Percentiles rank a stretch among this genome's conserved stretches.
Conservation (phyloP, 495 filamentous ascomycete species). For the Neurospora cerealis region DNA sequence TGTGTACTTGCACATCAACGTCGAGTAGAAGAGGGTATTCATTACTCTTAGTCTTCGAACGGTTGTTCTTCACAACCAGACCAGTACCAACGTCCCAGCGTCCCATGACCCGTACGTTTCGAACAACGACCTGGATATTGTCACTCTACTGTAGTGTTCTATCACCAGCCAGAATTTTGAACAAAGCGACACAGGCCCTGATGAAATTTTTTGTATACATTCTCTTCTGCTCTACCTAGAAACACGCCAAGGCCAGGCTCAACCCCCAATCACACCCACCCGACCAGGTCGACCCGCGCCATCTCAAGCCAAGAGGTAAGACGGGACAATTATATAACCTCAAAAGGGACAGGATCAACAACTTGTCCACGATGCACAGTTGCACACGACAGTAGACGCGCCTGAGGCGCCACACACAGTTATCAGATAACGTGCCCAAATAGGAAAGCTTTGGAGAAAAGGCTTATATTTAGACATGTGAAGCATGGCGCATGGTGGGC, state of each 20-base stretch:
- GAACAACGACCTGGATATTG: neutral
- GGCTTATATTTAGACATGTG: neutral
- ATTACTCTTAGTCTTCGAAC: neutral
- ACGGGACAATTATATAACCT: neutral
- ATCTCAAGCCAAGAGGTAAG: neutral
- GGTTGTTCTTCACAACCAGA: neutral
- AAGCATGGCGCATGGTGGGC: neutral
- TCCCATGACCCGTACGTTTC: neutral
- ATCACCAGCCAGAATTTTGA: neutral
- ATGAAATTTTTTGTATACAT: neutral
- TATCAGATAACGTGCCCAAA: neutral
- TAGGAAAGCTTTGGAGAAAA: neutral
- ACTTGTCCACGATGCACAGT: neutral
- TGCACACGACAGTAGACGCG: neutral
- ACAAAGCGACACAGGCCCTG: neutral
- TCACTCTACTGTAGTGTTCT: neutral
- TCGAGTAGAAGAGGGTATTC: neutral
- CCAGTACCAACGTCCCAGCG: neutral
- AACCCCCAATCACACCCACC: neutral
- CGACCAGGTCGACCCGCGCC: neutral
- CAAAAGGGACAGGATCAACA: neutral
- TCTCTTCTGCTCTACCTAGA: neutral
- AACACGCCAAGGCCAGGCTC: neutral
- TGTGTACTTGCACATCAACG: neutral
- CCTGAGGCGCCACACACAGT: neutral